phyloP scores from a whole-genome alignment of 345 rosid genomes.

The Anacardium occidentale region DNA sequence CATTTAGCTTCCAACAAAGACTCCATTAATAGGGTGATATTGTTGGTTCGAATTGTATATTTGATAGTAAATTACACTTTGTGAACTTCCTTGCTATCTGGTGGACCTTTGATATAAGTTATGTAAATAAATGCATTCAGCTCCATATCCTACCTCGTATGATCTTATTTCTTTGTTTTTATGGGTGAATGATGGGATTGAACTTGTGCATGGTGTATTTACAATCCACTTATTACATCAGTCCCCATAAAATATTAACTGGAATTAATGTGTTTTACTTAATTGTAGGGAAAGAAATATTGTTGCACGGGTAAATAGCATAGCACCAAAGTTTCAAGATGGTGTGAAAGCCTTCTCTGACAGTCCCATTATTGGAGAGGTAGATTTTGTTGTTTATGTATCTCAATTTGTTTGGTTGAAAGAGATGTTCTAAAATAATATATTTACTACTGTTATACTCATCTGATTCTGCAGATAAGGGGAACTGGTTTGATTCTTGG shows the following conservation, averaged over 20 bases:
- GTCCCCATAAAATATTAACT: no score
- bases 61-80: neutral
- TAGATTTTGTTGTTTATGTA: constrained; percentile 20
- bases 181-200: neutral
- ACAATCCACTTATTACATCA: neutral
- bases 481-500: constrained; percentile 92
- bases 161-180: neutral
- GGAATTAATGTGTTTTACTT: neutral
- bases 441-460: constrained; percentile 6
- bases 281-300: constrained; percentile 78
- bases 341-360: constrained; percentile 74
- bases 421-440: neutral
- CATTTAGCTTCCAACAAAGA: no score
- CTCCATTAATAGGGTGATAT: neutral
- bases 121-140: neutral
- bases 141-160: neutral
- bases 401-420: constrained; percentile 6
- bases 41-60: neutral
- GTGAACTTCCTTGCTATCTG: neutral
- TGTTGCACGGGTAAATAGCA: constrained; percentile 47
- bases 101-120: neutral
- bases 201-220: neutral
- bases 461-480: constrained; percentile 57
- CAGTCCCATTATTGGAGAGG: constrained; percentile 96
- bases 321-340: constrained; percentile 77